phyloP scores from a whole-genome alignment of 1,284 basidiomycete genomes.

The Moniliophthora roreri region DNA sequence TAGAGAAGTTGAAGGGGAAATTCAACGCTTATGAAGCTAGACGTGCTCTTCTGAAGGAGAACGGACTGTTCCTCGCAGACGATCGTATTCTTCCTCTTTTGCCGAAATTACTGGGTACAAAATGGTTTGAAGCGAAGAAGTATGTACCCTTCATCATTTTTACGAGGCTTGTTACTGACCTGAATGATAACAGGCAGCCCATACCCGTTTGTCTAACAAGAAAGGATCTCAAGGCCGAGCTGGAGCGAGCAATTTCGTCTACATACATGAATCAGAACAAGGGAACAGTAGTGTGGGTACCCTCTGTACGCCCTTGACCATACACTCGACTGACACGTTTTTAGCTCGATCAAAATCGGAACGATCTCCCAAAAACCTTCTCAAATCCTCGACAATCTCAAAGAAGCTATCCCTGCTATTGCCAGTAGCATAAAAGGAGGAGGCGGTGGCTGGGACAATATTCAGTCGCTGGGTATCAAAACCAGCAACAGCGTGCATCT shows the following conservation, averaged over 20 bases:
- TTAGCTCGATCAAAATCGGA: constrained; percentile 84
- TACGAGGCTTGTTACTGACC: background rate
- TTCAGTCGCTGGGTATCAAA: constrained; percentile 91
- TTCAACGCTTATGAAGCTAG: constrained; percentile 93
- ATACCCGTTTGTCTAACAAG: constrained; percentile 87
- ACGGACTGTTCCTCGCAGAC: constrained; percentile 92
- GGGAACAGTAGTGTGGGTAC: constrained; percentile 85
- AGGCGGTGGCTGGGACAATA: constrained; percentile 76
- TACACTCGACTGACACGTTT: constrained; percentile 1
- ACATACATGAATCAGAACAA: constrained; percentile 94
- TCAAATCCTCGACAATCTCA: constrained; percentile 81
- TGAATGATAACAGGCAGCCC: constrained; percentile 67
- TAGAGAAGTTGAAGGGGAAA: constrained; percentile 88
- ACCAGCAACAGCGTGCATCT: constrained; percentile 83
- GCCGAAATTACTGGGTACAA: constrained; percentile 85
- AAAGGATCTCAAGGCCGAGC: constrained; percentile 86
- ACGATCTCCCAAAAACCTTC: constrained; percentile 70
- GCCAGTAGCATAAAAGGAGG: constrained; percentile 66
- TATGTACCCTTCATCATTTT: constrained; percentile 33
- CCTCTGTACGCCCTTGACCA: background rate
- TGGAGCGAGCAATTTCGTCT: constrained; percentile 87
- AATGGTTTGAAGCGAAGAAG: constrained; percentile 96
- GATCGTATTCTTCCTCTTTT: constrained; percentile 87
- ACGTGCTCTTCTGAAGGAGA: constrained; percentile 82
- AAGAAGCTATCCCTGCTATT: constrained; percentile 78